A percentile compares a stretch with the other conserved stretches of the same genome.
These are phyloP conservation scores for Boletellus dicymbophilus DNA, from an alignment of 1,284 basidiomycete genomes.

Conservation along the genomic window DNA sequence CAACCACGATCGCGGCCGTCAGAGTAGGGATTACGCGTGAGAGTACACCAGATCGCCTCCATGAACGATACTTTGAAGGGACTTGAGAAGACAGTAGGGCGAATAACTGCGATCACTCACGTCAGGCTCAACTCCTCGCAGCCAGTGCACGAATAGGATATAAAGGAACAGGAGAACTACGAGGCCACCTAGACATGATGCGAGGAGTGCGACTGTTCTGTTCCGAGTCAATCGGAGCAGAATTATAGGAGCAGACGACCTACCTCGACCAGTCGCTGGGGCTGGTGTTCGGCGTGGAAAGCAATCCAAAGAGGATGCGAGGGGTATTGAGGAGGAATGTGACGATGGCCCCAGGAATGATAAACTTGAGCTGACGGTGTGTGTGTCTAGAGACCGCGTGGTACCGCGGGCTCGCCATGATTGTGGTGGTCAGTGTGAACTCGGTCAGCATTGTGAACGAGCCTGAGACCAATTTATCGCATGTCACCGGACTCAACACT, in stretches of 20 bases:
- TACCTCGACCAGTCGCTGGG: conserved; percentile 54
- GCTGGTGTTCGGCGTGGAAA: conserved; percentile 26
- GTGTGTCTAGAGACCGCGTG: conserved; percentile 46
- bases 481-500: too few species aligned
- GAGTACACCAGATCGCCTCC: conserved; percentile 61
- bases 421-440: too few species aligned
- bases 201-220: conserved; percentile 52
- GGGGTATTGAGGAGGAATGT: conserved; percentile 63
- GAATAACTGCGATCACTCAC: conserved; percentile 44
- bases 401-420: conserved; percentile 19
- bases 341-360: conserved; percentile 62
- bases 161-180: conserved; percentile 74
- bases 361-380: conserved; percentile 68
- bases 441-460: too few species aligned
- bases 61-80: conserved; percentile 55
- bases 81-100: background rate
- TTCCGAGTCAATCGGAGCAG: conserved; percentile 5
- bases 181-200: conserved; percentile 51
- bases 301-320: conserved; percentile 47
- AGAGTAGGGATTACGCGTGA: conserved; percentile 63
- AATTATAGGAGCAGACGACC: conserved; percentile 18
- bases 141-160: conserved; percentile 61
- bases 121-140: conserved; percentile 65
- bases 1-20: conserved; percentile 66
- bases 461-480: too few species aligned